Evolutionary conservation across 192 early-diverging fungal species (phyloP).

Genomic region (Chytriomyces confervae): DNA sequence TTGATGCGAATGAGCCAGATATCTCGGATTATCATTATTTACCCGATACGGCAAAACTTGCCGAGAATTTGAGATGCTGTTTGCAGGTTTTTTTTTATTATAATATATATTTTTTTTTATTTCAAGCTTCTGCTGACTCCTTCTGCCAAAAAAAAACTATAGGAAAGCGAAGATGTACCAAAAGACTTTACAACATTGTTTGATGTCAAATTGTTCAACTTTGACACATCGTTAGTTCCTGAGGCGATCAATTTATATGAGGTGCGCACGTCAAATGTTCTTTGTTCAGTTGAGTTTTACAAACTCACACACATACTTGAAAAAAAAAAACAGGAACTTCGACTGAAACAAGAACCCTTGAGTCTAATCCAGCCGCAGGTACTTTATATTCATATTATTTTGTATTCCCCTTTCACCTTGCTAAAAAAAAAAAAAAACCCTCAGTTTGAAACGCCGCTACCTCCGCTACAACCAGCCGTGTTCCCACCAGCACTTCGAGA

Average conservation of each 20-base stretch:
- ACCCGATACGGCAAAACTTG: constrained; percentile 55
- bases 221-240: constrained; percentile 62
- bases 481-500: constrained; percentile 64
- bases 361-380: constrained; percentile 69
- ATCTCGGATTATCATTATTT: constrained; percentile 71
- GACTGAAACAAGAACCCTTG: constrained; percentile 61
- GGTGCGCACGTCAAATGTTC: constrained; percentile 30
- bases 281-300: background rate
- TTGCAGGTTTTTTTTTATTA: constrained; percentile 49
- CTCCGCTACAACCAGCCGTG: constrained; percentile 63
- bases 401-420: background rate
- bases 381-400: background rate
- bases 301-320: constrained; percentile 20
- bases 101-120: constrained; percentile 4
- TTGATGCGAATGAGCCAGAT: constrained; percentile 70
- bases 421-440: background rate
- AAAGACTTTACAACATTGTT: constrained; percentile 69
- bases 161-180: constrained; percentile 70
- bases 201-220: constrained; percentile 60
- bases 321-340: constrained; percentile 42
- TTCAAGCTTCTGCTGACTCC: background rate
- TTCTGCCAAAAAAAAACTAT: background rate
- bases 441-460: constrained; percentile 72
- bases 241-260: constrained; percentile 56
- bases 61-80: constrained; percentile 58